A percentile compares a stretch with the other conserved stretches of the same genome.
Conservation (phyloP, 2,329 filamentous ascomycete genomes). For the Stagonosporopsis rhizophila region DNA sequence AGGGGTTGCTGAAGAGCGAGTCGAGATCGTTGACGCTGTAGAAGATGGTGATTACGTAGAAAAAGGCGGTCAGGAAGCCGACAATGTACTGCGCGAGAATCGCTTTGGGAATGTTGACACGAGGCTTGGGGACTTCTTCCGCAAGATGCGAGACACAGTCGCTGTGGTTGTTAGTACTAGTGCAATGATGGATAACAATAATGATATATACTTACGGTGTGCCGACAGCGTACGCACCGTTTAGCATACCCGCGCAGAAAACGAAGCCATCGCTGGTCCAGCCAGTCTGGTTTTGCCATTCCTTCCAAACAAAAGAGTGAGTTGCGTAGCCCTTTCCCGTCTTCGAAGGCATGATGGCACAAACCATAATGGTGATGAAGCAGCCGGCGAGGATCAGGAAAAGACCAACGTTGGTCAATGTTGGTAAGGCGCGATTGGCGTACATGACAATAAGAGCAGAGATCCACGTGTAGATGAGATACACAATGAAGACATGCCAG, state of each 20-base stretch:
- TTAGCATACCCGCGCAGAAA: constrained; percentile 70
- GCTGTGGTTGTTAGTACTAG: constrained; percentile 22
- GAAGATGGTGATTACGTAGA: constrained; percentile 54
- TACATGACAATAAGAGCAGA: constrained; percentile 59
- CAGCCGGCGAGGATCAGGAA: constrained; percentile 62
- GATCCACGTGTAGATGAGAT: constrained; percentile 57
- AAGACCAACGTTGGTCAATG: constrained; percentile 62
- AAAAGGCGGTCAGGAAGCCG: constrained; percentile 47
- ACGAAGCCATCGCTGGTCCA: constrained; percentile 64
- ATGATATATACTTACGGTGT: constrained; percentile 54
- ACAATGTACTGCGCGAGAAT: constrained; percentile 49
- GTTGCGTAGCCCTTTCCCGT: constrained; percentile 53
- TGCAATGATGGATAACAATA: too few relatives aligned
- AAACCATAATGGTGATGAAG: constrained; percentile 63
- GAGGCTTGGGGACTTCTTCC: constrained; percentile 55
- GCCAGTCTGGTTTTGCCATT: constrained; percentile 57
- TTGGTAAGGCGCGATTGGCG: constrained; percentile 61
- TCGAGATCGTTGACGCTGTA: constrained; percentile 67
- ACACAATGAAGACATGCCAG: constrained; percentile 62
- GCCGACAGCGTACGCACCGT: constrained; percentile 73
- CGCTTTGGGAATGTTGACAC: constrained; percentile 51
- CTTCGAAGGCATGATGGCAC: constrained; percentile 61
- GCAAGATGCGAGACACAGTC: constrained; percentile 72
- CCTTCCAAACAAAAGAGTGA: constrained; percentile 54
- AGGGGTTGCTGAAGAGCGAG: constrained; percentile 58